Percentiles rank a stretch among this genome's conserved stretches.
Evolutionary conservation across 495 filamentous ascomycete genomes (phyloP).

Genomic region (Talaromyces adpressus): DNA sequence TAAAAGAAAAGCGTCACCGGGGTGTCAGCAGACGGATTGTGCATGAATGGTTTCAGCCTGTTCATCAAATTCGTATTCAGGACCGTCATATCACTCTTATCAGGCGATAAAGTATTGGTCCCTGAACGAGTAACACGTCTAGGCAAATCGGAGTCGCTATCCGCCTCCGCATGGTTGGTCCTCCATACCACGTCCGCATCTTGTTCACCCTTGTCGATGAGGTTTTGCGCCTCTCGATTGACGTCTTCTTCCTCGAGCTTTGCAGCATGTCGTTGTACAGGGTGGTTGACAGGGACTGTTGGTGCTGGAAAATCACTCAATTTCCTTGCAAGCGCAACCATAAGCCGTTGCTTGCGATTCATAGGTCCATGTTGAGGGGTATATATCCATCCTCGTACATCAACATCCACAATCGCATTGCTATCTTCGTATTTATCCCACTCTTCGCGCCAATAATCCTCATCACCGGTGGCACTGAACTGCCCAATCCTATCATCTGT

Average conservation of each 20-base stretch:
- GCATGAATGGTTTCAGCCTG: conserved; percentile 80
- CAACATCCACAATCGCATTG: conserved; percentile 81
- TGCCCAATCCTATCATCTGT: conserved; percentile 18
- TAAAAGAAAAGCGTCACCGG: conserved; percentile 92
- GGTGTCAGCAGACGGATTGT: conserved; percentile 62
- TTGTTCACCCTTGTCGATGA: conserved; percentile 60
- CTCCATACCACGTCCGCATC: conserved; percentile 64
- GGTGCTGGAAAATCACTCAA: conserved; percentile 78
- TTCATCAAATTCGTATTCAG: conserved; percentile 86
- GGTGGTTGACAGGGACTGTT: conserved; percentile 29
- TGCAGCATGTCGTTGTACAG: conserved; percentile 15
- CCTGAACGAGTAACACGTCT: conserved; percentile 14
- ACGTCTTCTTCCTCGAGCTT: conserved; percentile 55
- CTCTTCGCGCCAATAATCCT: conserved; percentile 53
- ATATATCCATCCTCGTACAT: conserved; percentile 93
- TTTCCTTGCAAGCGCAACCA: conserved; percentile 75
- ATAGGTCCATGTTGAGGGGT: conserved; percentile 79
- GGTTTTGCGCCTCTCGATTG: conserved; percentile 62
- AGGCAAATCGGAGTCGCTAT: conserved; percentile 8
- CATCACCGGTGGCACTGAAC: conserved; percentile 34
- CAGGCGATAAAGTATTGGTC: conserved; percentile 45
- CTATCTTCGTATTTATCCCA: conserved; percentile 68
- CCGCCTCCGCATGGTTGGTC: conserved; percentile 20
- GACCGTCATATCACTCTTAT: conserved; percentile 60
- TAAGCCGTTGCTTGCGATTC: conserved; percentile 76